Evolutionary conservation across 257 asterid species (phyloP), one percentile per base, ranked within the genome.

Genomic region (Osmanthus fragrans): DNA sequence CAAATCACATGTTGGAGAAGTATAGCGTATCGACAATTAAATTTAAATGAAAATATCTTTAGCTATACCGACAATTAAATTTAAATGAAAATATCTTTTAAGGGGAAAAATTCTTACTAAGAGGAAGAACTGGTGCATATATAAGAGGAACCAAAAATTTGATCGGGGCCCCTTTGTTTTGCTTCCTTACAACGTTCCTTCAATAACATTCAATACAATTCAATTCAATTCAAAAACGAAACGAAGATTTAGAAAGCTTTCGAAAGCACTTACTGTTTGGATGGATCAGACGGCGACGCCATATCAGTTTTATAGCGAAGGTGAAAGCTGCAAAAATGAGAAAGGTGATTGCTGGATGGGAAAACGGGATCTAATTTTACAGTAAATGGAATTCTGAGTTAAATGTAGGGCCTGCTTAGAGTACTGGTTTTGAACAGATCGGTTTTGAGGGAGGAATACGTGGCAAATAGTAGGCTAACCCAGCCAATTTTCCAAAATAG

Each of bases 91-190:
- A 76, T 23, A 13, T 40, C 21, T 51, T 40, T 12, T n/a, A 7
- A 15, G 7, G 37, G 18, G 27, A 32, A 70, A 21, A 4, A 79
- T 81, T 10, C 91, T 84, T 80, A 92, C 96, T 87, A 45, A 92
- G 96, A 29, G 96, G 97, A 84, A 92, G 97, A 85, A 63, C 94
- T 51, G 96, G 96, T 12, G 97, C 95, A 73, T 92, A 92, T 74
- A 92, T 74, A 66, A 92, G 84, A 66, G 96, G 96, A 72, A 86
- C 79, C 80, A 91, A 25, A 76, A 88, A 87, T 72, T 90, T 90
- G 71, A 87, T 29, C 29, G 93, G 94, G 9, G 93, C 87, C 27
- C 91, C 85, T 86, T 83, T 87, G 71, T 89, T 90, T 75, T 78
- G 90, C 85, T 86, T 89, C 82, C 89, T 84, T 12, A 79, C 39